Conservation (phyloP, 441 rosid genomes). For the Sinapis alba region DNA sequence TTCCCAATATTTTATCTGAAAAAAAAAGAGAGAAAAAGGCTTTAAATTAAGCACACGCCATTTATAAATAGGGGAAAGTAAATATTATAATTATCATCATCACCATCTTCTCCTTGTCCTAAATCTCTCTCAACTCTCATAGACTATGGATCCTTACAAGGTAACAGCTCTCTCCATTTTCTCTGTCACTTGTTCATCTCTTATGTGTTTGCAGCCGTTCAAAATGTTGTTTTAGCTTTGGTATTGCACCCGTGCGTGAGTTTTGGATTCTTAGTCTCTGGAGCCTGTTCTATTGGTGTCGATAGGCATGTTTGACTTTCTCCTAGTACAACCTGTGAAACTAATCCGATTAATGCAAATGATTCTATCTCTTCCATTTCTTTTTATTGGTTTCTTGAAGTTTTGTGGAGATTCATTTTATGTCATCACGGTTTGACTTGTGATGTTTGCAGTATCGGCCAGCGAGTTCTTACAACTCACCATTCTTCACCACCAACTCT, state of each 20-base stretch:
- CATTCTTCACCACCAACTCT: conserved; percentile 79
- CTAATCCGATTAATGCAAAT: not conserved
- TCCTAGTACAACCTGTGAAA: not conserved
- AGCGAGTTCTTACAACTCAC: conserved; percentile 72
- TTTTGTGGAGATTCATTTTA: not conserved
- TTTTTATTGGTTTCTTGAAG: not conserved
- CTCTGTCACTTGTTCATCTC: not conserved
- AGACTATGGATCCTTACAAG: conserved; percentile 82
- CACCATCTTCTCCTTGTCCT: conserved; percentile 29
- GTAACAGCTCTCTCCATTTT: conserved; percentile 34
- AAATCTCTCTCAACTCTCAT: not conserved
- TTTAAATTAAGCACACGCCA: conserved; percentile 33
- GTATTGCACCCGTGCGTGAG: not conserved
- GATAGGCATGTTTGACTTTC: not conserved
- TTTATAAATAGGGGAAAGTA: conserved; percentile 24
- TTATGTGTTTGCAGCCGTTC: not conserved
- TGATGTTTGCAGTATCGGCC: conserved; percentile 60
- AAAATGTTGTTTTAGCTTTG: not conserved
- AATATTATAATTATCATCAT: conserved; percentile 23
- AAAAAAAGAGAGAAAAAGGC: not conserved
- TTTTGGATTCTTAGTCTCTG: not conserved
- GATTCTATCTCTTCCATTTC: not conserved
- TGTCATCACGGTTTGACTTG: not conserved
- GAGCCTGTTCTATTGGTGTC: not conserved
- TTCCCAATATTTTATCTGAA: conserved; percentile 21